A percentile compares a stretch with the other conserved stretches of the same genome.
These are phyloP conservation scores for Fusarium pilosicola DNA, from an alignment of 2,329 filamentous ascomycete species.

Conservation along the genomic window DNA sequence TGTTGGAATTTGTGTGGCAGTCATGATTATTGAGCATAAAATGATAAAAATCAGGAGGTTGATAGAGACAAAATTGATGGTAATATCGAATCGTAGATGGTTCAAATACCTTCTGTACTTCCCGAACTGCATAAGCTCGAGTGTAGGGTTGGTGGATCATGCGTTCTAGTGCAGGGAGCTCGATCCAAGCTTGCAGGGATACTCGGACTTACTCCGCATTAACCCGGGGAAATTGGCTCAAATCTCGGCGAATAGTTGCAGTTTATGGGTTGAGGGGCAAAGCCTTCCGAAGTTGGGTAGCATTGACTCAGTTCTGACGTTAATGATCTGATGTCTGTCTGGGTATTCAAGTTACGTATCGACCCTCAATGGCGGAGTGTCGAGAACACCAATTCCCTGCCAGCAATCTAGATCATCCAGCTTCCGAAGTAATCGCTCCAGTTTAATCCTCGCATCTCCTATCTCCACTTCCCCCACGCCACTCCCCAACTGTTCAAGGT, in stretches of 20 bases:
- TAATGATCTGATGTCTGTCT: background rate
- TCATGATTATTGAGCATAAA: constrained; percentile 6
- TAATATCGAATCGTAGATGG: background rate
- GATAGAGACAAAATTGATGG: background rate
- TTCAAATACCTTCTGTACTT: constrained; percentile 22
- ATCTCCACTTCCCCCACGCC: constrained; percentile 5
- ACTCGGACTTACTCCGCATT: constrained; percentile 32
- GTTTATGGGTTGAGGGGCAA: background rate
- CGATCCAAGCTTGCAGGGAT: background rate
- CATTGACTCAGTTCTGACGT: background rate
- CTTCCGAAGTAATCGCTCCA: constrained; percentile 45
- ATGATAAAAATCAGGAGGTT: background rate
- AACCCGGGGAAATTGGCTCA: background rate
- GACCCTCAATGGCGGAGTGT: background rate
- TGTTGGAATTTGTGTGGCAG: constrained; percentile 5
- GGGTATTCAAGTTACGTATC: background rate
- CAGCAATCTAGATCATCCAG: constrained; percentile 48
- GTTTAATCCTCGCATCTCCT: constrained; percentile 34
- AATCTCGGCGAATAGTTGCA: background rate
- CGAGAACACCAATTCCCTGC: constrained; percentile 37
- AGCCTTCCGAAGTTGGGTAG: too few species aligned
- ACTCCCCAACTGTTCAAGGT: constrained; percentile 43
- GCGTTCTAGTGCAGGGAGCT: background rate
- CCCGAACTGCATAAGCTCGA: background rate
- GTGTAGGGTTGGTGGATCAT: background rate